Conservation (phyloP, 2,329 filamentous ascomycete species). For the Talaromyces rugulosus region DNA sequence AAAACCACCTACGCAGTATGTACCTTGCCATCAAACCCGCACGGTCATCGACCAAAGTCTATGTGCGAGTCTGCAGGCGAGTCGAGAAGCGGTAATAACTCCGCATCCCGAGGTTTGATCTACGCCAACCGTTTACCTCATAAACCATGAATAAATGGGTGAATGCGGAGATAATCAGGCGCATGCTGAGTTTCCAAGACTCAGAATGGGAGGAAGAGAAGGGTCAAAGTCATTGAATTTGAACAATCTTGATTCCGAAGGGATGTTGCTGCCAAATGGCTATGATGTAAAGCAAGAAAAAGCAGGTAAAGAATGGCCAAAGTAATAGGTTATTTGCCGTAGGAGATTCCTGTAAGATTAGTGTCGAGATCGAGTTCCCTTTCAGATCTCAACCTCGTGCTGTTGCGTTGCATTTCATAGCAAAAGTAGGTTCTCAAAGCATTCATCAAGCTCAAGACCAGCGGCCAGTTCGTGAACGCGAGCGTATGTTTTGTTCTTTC, state of each 20-base stretch:
- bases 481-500: not conserved
- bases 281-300: not conserved
- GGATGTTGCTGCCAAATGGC: slow-evolving; percentile 3
- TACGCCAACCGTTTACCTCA: slow-evolving; percentile 95
- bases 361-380: not conserved
- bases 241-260: not conserved
- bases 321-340: not conserved
- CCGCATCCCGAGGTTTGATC: slow-evolving; percentile 50
- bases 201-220: not conserved
- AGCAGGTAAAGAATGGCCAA: slow-evolving; percentile 15
- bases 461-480: not conserved
- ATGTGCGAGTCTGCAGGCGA: slow-evolving; percentile 41
- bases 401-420: not conserved
- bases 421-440: not conserved
- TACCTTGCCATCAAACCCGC: slow-evolving; percentile 38
- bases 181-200: slow-evolving; percentile 25
- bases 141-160: slow-evolving; percentile 62
- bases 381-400: not conserved
- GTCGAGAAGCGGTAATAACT: slow-evolving; percentile 19
- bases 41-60: slow-evolving; percentile 28
- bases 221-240: not conserved
- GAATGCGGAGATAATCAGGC: slow-evolving; percentile 87
- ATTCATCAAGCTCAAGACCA: not conserved
- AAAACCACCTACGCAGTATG: not conserved
- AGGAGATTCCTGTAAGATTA: not conserved